Percentiles rank a stretch among this genome's conserved stretches.
Evolutionary conservation across 1,284 basidiomycete genomes (phyloP).

Genomic region (Ustilago vetiveriae): DNA sequence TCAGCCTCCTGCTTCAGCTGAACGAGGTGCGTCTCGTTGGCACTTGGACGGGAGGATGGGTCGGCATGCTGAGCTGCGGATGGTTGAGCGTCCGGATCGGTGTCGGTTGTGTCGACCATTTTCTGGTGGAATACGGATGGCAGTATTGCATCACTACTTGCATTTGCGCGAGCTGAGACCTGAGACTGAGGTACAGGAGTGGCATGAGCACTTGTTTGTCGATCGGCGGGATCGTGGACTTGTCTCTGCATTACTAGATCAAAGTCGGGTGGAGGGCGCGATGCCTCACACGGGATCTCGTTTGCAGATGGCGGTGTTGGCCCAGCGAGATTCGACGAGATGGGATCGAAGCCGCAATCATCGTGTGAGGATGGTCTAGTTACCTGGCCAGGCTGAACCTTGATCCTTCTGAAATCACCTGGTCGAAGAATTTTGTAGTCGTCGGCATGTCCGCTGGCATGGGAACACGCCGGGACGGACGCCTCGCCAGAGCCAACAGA

Average conservation of each 20-base stretch:
- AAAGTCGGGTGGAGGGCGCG: slow-evolving; percentile 19
- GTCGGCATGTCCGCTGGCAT: slow-evolving; percentile 3
- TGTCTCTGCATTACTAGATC: slow-evolving; percentile 13
- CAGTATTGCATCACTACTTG: background rate
- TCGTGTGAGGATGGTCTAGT: slow-evolving; percentile 18
- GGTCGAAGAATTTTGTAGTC: slow-evolving; percentile 34
- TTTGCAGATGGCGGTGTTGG: background rate
- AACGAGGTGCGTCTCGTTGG: slow-evolving; percentile 5
- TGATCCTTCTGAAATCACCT: slow-evolving; percentile 30
- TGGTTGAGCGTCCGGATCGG: background rate
- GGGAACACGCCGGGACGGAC: slow-evolving; percentile 7
- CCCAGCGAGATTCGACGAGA: background rate
- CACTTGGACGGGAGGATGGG: background rate
- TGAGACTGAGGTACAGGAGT: slow-evolving; percentile 19
- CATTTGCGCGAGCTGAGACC: slow-evolving; percentile 4
- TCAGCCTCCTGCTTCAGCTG: slow-evolving; percentile 41
- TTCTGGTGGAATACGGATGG: slow-evolving; percentile 15
- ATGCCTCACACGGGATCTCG: background rate
- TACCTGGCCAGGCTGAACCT: slow-evolving; percentile 15
- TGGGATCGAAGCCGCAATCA: background rate
- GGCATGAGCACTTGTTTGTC: slow-evolving; percentile 7
- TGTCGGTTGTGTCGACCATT: no score
- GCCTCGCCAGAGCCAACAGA: slow-evolving; percentile 3
- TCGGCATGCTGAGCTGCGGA: background rate
- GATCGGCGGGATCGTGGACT: slow-evolving; percentile 4